Evolutionary conservation across 2,329 filamentous ascomycete species (phyloP), one percentile per base, ranked within the genome.

Genomic region (Aspergillus sojae): DNA sequence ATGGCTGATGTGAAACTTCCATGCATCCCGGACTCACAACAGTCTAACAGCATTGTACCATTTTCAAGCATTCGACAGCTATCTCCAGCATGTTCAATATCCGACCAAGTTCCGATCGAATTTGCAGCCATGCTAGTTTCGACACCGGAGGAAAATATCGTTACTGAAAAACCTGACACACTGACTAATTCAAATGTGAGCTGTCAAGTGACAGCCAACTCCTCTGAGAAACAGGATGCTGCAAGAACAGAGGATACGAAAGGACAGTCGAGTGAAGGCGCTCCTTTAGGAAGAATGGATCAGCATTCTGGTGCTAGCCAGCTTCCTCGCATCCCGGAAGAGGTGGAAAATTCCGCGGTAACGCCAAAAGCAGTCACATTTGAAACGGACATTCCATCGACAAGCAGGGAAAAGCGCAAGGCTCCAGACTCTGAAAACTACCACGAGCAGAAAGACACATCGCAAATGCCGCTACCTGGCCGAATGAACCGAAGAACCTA

Each of bases 31-130:
- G 57, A 59, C 30, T 62, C 58, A 28, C 61, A 61, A 23, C 53
- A 53, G 32, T 54, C 56, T 1, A 45, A 53, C 14, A 61, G 60
- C 10, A 79, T 79, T 34, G 68, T 75, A 11, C 74, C 77, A 3
- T 79, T 79, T 55, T 73, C 75, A 4, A 68, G 67, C 46, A 60
- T 79, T 11, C 65, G 72, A 39, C 67, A 70, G 21, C 23, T 74
- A 19, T 68, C 69, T 3, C 63, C 66, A 5, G 48, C 53, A 48
- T 64, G 54, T 14, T 57, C 58, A 9, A 67, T 67, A 6, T 62
- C 67, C 2, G 70, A 67, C 12, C 67, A 68, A 21, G 71, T 72
- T 23, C 57, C 69, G 1, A 68, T 62, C 41, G 73, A 77, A n/a
- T 68, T 78, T 46, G 70, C 70, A 21, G 69, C 67, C 58, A 67